Base-by-base conservation (phyloP, 257 asterid genomes). In the Lycium barbarum region DNA sequence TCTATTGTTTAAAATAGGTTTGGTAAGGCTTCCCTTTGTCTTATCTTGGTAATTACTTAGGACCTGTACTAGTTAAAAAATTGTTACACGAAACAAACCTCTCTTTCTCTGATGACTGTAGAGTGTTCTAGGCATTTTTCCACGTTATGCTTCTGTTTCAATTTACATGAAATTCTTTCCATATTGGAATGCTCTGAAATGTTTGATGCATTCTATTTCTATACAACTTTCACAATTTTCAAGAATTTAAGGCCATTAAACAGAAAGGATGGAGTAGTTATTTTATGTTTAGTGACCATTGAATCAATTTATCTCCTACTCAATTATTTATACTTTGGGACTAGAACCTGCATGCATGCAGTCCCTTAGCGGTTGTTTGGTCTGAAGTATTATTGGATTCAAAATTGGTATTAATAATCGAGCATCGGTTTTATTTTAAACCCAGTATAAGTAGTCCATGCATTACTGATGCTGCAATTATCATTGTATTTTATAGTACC, bases 1-100 rank as follows among this genome's bases (percentile, higher is more conserved):
- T 80, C 93, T 96, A 84, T 92, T 96, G 84, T 93, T 91, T 85
- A 96, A 91, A 87, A 93, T 89, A 81, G 98, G 98, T 86, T 92
- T 96, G 97, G 99, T 96, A 90, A 86, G 93, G 83, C 68, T 79
- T 83, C 61, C 80, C 59, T 84, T 66, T 85, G 82, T 66, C 82
- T 18, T 49, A 45, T 36, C 35, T 36, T 1, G 82, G 26, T 76
- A 76, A 15, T 76, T 76, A 8, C 2, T 8, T 38, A 15, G 51
- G 53, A 68, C 2, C 11, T 3, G 7, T 68, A 36, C 26, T 38
- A 68, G 53, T 68, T 68, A 68, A 36, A 68, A 36, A 38, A 43
- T 38, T 68, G 78, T 38, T 68, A n/a, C 26, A 36, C 7, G 53
- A 68, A 38, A 68, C 78, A 15, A 38, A 68, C 78, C 51, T 15